These are phyloP conservation scores for Trichoderma lentiforme DNA, from an alignment of 2,329 filamentous ascomycete genomes.

Conservation along the genomic window DNA sequence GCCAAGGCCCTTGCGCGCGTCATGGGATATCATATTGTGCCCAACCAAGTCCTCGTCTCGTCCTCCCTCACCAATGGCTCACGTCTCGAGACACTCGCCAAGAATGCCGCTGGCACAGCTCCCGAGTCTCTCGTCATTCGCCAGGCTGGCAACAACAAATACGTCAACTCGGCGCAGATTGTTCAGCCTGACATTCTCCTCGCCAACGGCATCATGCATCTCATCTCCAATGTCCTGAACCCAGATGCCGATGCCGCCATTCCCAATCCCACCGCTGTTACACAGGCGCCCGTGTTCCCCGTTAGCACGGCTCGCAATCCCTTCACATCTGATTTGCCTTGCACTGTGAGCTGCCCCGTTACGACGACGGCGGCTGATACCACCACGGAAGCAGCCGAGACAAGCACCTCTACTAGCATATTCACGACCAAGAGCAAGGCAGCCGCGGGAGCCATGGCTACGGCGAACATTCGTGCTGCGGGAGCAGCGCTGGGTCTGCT, in stretches of 20 bases:
- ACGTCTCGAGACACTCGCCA: slow-evolving; percentile 34
- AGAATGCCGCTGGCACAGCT: slow-evolving; percentile 39
- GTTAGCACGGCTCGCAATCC: slow-evolving; percentile 45
- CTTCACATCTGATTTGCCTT: slow-evolving; percentile 44
- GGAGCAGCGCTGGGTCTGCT: slow-evolving; percentile 2
- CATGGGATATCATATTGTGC: slow-evolving; percentile 63
- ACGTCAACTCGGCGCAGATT: slow-evolving; percentile 52
- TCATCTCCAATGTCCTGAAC: slow-evolving; percentile 53
- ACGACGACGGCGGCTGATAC: slow-evolving; percentile 24
- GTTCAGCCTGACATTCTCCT: slow-evolving; percentile 51
- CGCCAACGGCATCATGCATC: slow-evolving; percentile 56
- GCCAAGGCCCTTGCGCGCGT: slow-evolving; percentile 47
- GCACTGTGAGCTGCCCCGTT: slow-evolving; percentile 39
- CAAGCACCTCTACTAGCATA: slow-evolving; percentile 19
- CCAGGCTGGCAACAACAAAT: slow-evolving; percentile 44
- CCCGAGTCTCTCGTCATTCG: slow-evolving; percentile 38
- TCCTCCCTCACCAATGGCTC: slow-evolving; percentile 34
- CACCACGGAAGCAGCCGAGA: slow-evolving; percentile 23
- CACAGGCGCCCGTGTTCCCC: slow-evolving; percentile 51
- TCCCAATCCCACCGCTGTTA: slow-evolving; percentile 38
- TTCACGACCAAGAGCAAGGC: slow-evolving; percentile 11
- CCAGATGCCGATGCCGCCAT: slow-evolving; percentile 34
- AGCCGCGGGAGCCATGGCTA: background rate
- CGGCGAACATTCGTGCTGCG: slow-evolving; percentile 6
- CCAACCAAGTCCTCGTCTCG: slow-evolving; percentile 52